A percentile compares a stretch with the other conserved stretches of the same genome.
Conservation (phyloP, 129 eudicot species). For the Artemisia tridentata region DNA sequence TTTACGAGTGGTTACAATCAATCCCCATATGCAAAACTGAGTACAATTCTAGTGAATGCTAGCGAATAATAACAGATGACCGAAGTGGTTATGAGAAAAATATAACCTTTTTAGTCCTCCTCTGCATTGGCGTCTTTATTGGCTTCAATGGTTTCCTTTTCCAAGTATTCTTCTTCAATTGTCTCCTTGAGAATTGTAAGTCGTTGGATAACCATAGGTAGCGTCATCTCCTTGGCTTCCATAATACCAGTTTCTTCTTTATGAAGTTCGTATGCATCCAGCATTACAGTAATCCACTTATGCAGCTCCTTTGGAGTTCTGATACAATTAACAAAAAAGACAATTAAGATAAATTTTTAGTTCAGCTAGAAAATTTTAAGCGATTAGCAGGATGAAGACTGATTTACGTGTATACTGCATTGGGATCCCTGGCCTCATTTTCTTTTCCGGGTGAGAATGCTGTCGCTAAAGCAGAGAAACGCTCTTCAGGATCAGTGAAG, state of each 20-base stretch:
- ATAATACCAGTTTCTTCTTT: conserved; percentile 78
- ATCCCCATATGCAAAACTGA: conserved; percentile 3
- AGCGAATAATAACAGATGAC: conserved; percentile 18
- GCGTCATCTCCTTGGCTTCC: conserved; percentile 79
- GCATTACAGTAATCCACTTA: conserved; percentile 88
- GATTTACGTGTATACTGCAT: conserved; percentile 82
- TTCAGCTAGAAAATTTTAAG: not conserved
- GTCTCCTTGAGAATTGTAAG: conserved; percentile 85
- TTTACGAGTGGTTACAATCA: no score
- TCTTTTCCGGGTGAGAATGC: conserved; percentile 93
- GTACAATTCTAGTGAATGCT: not conserved
- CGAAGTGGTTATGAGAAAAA: not conserved
- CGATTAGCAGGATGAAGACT: not conserved
- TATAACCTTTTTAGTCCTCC: conserved; percentile 29
- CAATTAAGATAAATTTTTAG: not conserved
- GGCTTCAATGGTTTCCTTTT: conserved; percentile 32
- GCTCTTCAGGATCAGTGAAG: conserved; percentile 92
- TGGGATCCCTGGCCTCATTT: conserved; percentile 54
- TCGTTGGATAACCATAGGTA: conserved; percentile 81
- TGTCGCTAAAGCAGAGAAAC: conserved; percentile 80
- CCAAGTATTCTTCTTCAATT: conserved; percentile 88
- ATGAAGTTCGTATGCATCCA: conserved; percentile 78
- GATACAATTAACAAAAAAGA: conserved; percentile 13
- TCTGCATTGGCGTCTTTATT: conserved; percentile 23
- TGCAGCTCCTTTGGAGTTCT: conserved; percentile 96